Evolutionary conservation across 1,139 yeast genomes (phyloP), one percentile per base, ranked within the genome.

Genomic region (Candida labiduridarum): DNA sequence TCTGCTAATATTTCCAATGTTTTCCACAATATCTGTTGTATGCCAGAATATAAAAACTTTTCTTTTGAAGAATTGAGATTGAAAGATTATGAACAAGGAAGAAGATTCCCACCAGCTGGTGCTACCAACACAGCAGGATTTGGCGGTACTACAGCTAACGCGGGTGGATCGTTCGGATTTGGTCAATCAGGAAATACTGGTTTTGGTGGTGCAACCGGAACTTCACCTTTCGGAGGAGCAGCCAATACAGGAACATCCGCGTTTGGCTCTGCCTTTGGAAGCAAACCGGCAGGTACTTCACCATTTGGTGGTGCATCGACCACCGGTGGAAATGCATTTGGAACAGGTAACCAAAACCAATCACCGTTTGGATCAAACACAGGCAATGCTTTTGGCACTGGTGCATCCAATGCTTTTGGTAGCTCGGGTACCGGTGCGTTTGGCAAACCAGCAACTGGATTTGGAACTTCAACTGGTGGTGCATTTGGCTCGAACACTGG

Each of bases 41-140:
- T 94, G 98, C 96, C 96, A 12, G 96, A 90, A 63, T 94, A 94
- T 66, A 78, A 80, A 58, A 84, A 84, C 61, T 89, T 71, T 61
- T 88, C 96, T 0, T 82, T 86, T 61, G 97, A 92, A 67, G 99
- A 94, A 66, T 79, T 94, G 68, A 80, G 99, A 66, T 73, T 82
- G 59, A 94, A 88, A 67, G 99, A 94, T 69, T 94, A 94, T 65
- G 84, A 85, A 61, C 89, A 85, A 55, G 83, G 83, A 54, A 78
- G 96, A 58, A 80, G 85, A 50, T 83, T 61, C 56, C 88, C 87
- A 18, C 87, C 87, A n/a, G 51, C 64, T 11, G 63, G 65, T 15
- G 54, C 58, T 42, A 50, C 62, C 29, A 48, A 55, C 1, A 45
- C 57, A 18, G 61, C 38, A 25, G 29, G 62, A 3, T 61, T 64